Conservation (phyloP, 2,329 filamentous ascomycete genomes). For the Sporothrix luriei region DNA sequence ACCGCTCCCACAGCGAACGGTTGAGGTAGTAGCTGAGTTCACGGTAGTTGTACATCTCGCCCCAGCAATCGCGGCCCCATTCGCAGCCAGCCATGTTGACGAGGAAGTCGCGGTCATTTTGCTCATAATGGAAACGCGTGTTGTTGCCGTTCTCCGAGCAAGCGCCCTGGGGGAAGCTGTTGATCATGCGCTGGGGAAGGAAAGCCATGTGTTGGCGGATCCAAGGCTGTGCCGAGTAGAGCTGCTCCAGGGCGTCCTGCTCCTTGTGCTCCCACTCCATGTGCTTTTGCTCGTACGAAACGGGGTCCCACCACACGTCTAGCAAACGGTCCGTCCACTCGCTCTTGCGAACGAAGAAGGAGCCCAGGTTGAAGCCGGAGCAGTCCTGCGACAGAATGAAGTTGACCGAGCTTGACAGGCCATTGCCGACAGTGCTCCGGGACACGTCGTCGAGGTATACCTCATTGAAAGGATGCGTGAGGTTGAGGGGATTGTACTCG, state of each 20-base stretch:
- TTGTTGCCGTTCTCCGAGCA: slow-evolving; percentile 79
- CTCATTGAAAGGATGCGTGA: slow-evolving; percentile 76
- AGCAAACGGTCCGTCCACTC: slow-evolving; percentile 88
- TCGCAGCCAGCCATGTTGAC: slow-evolving; percentile 99
- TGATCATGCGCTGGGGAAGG: slow-evolving; percentile 86
- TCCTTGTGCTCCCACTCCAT: slow-evolving; percentile 99
- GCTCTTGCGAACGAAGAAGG: slow-evolving; percentile 86
- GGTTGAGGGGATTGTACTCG: slow-evolving; percentile 91
- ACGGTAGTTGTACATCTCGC: slow-evolving; percentile 94
- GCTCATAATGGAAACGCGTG: slow-evolving; percentile 78
- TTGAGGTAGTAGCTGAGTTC: slow-evolving; percentile 90
- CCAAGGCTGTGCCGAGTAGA: slow-evolving; percentile 92
- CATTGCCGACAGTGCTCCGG: slow-evolving; percentile 74
- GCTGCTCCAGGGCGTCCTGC: slow-evolving; percentile 89
- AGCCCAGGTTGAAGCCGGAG: slow-evolving; percentile 92
- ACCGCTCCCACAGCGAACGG: slow-evolving; percentile 75
- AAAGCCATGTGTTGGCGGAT: slow-evolving; percentile 86
- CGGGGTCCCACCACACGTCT: slow-evolving; percentile 98
- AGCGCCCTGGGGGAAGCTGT: slow-evolving; percentile 88
- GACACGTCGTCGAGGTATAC: slow-evolving; percentile 75
- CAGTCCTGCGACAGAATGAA: slow-evolving; percentile 92
- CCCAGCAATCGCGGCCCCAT: slow-evolving; percentile 96
- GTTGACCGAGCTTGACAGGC: slow-evolving; percentile 76
- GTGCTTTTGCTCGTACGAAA: slow-evolving; percentile 95
- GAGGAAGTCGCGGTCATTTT: slow-evolving; percentile 84